These are phyloP conservation scores for Alnus rubra DNA, from an alignment of 306 rosid genomes.

Conservation along the genomic window DNA sequence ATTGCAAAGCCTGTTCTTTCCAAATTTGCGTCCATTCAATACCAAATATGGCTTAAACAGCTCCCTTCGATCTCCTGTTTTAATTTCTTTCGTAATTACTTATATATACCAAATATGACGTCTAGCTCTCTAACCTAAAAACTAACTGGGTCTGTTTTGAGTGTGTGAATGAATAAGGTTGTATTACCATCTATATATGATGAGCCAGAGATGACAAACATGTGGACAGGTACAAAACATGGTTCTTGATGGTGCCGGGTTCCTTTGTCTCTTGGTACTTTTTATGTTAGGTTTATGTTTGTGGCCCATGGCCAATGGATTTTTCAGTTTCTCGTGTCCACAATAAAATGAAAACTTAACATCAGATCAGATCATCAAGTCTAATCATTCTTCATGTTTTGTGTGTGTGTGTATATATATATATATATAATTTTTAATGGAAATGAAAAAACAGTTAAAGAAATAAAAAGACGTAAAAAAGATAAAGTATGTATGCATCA, in stretches of 20 bases:
- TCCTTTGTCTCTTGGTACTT: background rate
- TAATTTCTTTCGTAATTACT: no score
- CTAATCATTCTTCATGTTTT: no score
- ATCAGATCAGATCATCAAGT: background rate
- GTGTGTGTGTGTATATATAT: no score
- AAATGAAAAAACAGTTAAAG: no score
- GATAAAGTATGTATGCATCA: no score
- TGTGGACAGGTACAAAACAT: background rate
- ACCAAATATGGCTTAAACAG: no score
- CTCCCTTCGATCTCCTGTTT: no score
- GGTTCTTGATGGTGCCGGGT: background rate
- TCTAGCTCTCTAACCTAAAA: background rate
- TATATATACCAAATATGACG: background rate
- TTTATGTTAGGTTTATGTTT: background rate
- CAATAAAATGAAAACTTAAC: background rate
- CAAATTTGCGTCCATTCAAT: background rate
- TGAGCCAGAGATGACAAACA: background rate
- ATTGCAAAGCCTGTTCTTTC: background rate
- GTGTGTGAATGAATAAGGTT: background rate
- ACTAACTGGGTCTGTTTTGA: background rate
- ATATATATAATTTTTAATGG: no score
- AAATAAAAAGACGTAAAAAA: no score
- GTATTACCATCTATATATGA: background rate
- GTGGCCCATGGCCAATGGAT: background rate
- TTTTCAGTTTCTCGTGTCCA: background rate